Conservation (phyloP, 1,284 basidiomycete genomes). For the Trichosporon sp. region DNA sequence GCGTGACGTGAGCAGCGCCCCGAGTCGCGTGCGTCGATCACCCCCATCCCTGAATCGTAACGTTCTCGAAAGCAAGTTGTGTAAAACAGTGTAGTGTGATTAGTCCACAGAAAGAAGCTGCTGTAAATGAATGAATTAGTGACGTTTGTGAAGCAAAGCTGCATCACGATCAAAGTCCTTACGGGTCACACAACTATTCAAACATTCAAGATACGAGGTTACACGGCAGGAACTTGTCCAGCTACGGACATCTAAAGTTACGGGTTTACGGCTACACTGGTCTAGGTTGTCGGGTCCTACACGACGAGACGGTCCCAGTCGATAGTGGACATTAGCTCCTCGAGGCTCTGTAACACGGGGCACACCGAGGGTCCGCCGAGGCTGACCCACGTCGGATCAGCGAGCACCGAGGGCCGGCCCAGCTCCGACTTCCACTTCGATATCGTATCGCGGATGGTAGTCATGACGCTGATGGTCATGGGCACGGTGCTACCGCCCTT, state of each 20-base stretch:
- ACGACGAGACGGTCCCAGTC: not conserved
- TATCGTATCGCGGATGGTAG: not conserved
- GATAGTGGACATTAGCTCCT: constrained; percentile 1
- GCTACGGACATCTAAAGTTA: not conserved
- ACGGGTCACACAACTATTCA: too few species aligned
- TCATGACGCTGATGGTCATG: constrained; percentile 1
- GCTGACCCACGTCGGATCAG: not conserved
- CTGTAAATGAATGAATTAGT: too few species aligned
- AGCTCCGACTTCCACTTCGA: not conserved
- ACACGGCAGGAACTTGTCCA: too few species aligned
- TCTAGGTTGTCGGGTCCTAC: not conserved
- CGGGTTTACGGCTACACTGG: not conserved
- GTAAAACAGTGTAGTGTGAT: not conserved
- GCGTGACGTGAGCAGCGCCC: too few species aligned
- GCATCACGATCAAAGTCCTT: too few species aligned
- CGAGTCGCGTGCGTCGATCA: not conserved
- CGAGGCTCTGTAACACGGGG: not conserved
- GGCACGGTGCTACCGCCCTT: constrained; percentile 26
- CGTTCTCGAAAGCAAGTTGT: not conserved
- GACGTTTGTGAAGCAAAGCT: too few species aligned
- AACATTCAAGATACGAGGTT: too few species aligned
- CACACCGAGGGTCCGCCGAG: not conserved
- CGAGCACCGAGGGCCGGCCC: not conserved
- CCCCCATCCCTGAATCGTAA: not conserved
- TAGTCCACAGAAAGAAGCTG: too few species aligned